Percentiles rank a stretch among this genome's conserved stretches.
Evolutionary conservation across 306 rosid species (phyloP).

Genomic region (Quercus gilva): DNA sequence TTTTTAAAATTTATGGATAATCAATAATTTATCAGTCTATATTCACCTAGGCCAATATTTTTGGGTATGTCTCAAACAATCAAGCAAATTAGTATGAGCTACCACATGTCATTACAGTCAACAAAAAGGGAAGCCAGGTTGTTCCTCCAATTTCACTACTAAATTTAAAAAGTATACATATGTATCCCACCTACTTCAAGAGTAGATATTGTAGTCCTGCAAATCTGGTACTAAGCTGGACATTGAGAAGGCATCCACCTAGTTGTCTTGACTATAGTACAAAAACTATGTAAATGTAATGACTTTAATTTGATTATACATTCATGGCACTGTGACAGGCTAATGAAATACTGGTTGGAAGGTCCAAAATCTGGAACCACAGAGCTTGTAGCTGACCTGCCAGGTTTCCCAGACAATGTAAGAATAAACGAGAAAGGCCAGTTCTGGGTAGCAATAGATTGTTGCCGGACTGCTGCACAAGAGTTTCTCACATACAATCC

Average conservation of each 20-base stretch:
- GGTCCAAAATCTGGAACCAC: conserved; percentile 50
- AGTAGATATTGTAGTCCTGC: not conserved
- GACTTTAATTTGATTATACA: not conserved
- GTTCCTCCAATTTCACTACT: too few relatives aligned
- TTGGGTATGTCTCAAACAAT: too few relatives aligned
- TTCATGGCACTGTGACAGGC: conserved; percentile 30
- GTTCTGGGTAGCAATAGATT: conserved; percentile 93
- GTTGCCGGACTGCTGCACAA: conserved; percentile 78
- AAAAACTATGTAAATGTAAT: not conserved
- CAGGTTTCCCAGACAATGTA: conserved; percentile 91
- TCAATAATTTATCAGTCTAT: too few relatives aligned
- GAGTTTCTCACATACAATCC: conserved; percentile 71
- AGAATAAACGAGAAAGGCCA: conserved; percentile 71
- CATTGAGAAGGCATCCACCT: not conserved
- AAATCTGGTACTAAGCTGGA: not conserved
- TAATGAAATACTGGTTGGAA: conserved; percentile 68
- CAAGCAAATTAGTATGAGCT: too few relatives aligned
- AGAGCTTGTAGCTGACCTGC: conserved; percentile 59
- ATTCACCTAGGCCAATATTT: too few relatives aligned
- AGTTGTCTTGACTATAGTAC: not conserved
- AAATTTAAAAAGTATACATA: too few relatives aligned
- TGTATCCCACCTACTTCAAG: too few relatives aligned
- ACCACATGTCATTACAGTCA: too few relatives aligned
- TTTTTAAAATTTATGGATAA: too few relatives aligned
- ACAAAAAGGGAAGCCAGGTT: too few relatives aligned